These are phyloP conservation scores for Fusarium verrucosum DNA, from an alignment of 2,329 filamentous ascomycete genomes.

Conservation along the genomic window DNA sequence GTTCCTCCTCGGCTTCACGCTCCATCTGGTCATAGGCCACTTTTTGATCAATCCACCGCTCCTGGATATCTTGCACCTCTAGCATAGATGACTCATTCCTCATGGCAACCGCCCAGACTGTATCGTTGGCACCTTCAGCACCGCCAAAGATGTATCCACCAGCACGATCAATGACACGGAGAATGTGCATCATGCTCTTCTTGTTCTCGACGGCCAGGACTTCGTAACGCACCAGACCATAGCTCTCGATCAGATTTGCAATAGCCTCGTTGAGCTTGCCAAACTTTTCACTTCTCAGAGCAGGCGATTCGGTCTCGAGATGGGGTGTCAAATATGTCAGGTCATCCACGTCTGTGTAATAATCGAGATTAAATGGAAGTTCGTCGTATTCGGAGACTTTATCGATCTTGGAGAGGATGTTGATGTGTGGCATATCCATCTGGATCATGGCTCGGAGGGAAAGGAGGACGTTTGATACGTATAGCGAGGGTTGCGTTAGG, in stretches of 20 bases:
- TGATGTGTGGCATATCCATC: constrained; percentile 95
- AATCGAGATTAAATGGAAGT: constrained; percentile 94
- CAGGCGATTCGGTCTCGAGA: constrained; percentile 80
- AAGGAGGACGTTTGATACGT: constrained; percentile 92
- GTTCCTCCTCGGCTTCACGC: constrained; percentile 76
- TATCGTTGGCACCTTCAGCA: constrained; percentile 92
- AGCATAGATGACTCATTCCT: constrained; percentile 76
- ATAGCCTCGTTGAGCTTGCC: constrained; percentile 86
- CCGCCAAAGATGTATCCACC: constrained; percentile 92
- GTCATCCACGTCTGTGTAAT: constrained; percentile 97
- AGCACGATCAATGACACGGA: constrained; percentile 89
- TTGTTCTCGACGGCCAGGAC: constrained; percentile 97
- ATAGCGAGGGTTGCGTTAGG: constrained; percentile 90
- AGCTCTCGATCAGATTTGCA: constrained; percentile 85
- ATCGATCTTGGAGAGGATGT: constrained; percentile 97
- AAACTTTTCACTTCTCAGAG: constrained; percentile 77
- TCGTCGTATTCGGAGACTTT: constrained; percentile 86
- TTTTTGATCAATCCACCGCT: constrained; percentile 92
- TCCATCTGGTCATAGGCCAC: constrained; percentile 88
- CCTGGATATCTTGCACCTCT: constrained; percentile 90
- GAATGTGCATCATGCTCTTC: constrained; percentile 91
- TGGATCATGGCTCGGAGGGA: constrained; percentile 97
- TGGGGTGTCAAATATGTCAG: constrained; percentile 83
- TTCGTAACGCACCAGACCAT: constrained; percentile 89
- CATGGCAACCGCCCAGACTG: constrained; percentile 97